Evolutionary conservation across 2,329 filamentous ascomycete species (phyloP).

Genomic region (Pseudogymnoascus sp.): DNA sequence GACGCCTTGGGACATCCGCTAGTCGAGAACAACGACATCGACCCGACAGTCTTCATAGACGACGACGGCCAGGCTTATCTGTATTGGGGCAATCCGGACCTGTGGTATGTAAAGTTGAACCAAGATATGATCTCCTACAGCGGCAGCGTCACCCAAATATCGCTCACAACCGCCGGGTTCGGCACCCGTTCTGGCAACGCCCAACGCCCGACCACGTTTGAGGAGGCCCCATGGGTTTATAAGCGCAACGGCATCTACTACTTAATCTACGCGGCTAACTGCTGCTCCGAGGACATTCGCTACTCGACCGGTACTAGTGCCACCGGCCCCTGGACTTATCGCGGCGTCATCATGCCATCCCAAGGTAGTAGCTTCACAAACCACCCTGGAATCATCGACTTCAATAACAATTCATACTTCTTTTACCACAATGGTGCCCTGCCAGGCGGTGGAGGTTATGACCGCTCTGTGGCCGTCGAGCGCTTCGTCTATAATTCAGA

Average conservation of each 20-base stretch:
- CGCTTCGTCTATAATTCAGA: not conserved
- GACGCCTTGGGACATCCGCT: constrained; percentile 31
- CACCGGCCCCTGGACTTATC: constrained; percentile 29
- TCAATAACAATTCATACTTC: not conserved
- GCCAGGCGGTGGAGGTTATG: not conserved
- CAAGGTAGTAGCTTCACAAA: not conserved
- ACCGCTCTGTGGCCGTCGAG: not conserved
- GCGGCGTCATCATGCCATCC: constrained; percentile 26
- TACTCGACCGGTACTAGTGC: constrained; percentile 25
- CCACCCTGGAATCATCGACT: not conserved
- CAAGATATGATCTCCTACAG: constrained; percentile 34
- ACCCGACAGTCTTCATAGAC: constrained; percentile 36
- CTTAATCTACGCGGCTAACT: constrained; percentile 26
- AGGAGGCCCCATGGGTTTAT: constrained; percentile 29
- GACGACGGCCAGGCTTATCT: constrained; percentile 38
- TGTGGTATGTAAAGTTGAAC: constrained; percentile 35
- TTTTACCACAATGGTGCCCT: not conserved
- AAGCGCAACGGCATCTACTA: constrained; percentile 28
- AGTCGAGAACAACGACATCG: constrained; percentile 31
- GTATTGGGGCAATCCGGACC: constrained; percentile 34
- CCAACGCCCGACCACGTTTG: constrained; percentile 20
- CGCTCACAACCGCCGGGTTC: constrained; percentile 18
- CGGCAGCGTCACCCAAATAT: constrained; percentile 18
- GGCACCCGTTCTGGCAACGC: constrained; percentile 15
- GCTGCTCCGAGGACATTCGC: constrained; percentile 28